phyloP scores from a whole-genome alignment of 495 filamentous ascomycete genomes.

The Aspergillus haitiensis region DNA sequence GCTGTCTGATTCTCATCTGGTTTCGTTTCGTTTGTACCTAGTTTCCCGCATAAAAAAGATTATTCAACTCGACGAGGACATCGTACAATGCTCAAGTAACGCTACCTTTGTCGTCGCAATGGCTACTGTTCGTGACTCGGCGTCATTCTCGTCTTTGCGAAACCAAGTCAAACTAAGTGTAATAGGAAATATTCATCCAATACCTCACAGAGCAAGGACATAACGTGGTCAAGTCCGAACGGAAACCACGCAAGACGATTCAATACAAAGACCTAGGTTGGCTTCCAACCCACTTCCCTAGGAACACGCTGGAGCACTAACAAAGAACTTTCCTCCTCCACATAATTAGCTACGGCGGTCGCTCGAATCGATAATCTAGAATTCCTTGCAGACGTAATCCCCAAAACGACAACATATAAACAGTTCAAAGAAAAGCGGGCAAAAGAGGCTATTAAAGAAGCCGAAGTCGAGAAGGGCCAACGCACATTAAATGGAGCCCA shows the following conservation, averaged over 20 bases:
- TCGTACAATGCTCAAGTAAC: conserved; percentile 80
- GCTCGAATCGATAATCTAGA: conserved; percentile 89
- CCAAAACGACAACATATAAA: conserved; percentile 78
- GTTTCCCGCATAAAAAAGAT: conserved; percentile 94
- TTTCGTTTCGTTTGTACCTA: conserved; percentile 34
- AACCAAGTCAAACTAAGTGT: conserved; percentile 1
- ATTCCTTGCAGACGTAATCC: conserved; percentile 89
- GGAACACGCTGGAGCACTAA: conserved; percentile 6
- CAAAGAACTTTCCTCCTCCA: background rate
- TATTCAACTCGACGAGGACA: conserved; percentile 82
- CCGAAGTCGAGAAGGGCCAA: conserved; percentile 52
- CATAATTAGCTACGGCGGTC: conserved; percentile 70
- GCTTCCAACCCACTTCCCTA: conserved; percentile 4
- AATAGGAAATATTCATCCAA: conserved; percentile 92
- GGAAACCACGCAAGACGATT: conserved; percentile 88
- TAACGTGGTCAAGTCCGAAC: conserved; percentile 84
- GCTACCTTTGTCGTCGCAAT: conserved; percentile 93
- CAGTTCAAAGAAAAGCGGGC: conserved; percentile 68
- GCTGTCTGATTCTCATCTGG: background rate
- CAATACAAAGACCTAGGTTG: conserved; percentile 93
- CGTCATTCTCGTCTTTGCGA: background rate
- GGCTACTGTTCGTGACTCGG: conserved; percentile 63
- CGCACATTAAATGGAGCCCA: conserved; percentile 49
- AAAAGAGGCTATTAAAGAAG: conserved; percentile 47
- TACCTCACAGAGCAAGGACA: conserved; percentile 82